A percentile compares a stretch with the other conserved stretches of the same genome.
These are phyloP conservation scores for Trichomonas gallinae DNA, from an alignment of 208 protist species.

Conservation along the genomic window DNA sequence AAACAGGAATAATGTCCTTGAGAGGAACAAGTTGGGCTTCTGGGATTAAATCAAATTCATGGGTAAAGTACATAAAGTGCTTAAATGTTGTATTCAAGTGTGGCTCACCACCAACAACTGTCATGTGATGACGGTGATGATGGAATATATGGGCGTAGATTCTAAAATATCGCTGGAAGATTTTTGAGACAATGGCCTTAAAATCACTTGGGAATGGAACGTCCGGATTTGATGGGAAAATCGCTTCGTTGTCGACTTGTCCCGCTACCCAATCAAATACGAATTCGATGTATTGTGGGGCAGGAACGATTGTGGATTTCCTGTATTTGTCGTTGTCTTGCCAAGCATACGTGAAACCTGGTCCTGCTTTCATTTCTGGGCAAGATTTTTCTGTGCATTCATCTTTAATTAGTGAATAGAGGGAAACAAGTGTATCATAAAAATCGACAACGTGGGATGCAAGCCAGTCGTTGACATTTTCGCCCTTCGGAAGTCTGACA, in stretches of 20 bases:
- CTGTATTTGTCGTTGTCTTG: conserved; percentile 75
- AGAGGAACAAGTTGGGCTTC: not conserved
- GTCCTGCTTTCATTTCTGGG: conserved; percentile 66
- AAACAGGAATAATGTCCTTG: not conserved
- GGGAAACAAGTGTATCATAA: conserved; percentile 94
- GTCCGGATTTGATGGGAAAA: conserved; percentile 75
- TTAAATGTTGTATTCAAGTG: conserved; percentile 79
- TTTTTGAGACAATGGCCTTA: conserved; percentile 61
- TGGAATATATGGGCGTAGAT: conserved; percentile 94
- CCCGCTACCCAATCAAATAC: conserved; percentile 91
- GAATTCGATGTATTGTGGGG: conserved; percentile 84
- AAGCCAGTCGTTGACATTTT: conserved; percentile 41
- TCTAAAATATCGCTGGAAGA: conserved; percentile 86
- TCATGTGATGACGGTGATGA: conserved; percentile 77
- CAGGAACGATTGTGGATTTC: conserved; percentile 73
- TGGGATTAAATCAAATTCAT: conserved; percentile 48
- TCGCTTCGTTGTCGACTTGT: conserved; percentile 77
- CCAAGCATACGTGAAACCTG: conserved; percentile 55
- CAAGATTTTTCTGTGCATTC: conserved; percentile 82
- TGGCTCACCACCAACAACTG: conserved; percentile 70
- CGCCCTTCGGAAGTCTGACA: conserved; percentile 33
- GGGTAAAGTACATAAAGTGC: conserved; percentile 65
- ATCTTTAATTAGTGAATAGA: conserved; percentile 89
- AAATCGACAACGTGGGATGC: conserved; percentile 76
- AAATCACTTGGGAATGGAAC: conserved; percentile 55